These are phyloP conservation scores for Ophiostoma sp. DNA, from an alignment of 2,329 filamentous ascomycete genomes.

Conservation along the genomic window DNA sequence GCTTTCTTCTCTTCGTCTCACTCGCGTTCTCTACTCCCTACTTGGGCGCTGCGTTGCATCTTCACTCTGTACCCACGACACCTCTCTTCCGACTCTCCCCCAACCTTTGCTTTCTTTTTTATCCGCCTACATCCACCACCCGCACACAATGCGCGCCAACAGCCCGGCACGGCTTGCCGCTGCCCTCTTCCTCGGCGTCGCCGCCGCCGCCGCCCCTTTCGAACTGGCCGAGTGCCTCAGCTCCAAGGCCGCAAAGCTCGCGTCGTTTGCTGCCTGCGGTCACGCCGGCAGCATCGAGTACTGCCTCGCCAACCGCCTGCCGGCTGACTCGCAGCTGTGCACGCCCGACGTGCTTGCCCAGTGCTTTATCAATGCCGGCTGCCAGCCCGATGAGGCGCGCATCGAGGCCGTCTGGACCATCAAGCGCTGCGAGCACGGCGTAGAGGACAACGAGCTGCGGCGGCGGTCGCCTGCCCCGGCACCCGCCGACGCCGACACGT, in stretches of 20 bases:
- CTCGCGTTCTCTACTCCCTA: no score
- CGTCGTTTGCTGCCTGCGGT: slow-evolving; percentile 41
- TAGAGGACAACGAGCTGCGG: slow-evolving; percentile 27
- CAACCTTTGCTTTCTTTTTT: neutral
- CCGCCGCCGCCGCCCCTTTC: neutral
- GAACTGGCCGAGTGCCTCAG: slow-evolving; percentile 35
- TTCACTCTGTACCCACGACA: neutral
- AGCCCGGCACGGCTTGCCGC: slow-evolving; percentile 3
- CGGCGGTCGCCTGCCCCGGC: slow-evolving; percentile 20
- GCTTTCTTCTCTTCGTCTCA: no score
- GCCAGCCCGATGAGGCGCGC: slow-evolving; percentile 34
- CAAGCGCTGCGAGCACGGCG: slow-evolving; percentile 31
- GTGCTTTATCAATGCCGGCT: slow-evolving; percentile 37
- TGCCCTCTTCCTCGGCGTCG: neutral
- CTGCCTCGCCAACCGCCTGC: slow-evolving; percentile 38
- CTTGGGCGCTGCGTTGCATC: no score
- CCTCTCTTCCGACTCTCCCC: neutral
- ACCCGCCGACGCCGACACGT: neutral
- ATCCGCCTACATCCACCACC: neutral
- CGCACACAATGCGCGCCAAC: neutral
- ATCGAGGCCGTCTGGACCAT: slow-evolving; percentile 35
- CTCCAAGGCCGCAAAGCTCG: slow-evolving; percentile 37
- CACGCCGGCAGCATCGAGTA: slow-evolving; percentile 38
- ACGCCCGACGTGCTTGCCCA: slow-evolving; percentile 33
- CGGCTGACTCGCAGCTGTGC: slow-evolving; percentile 24